phyloP scores from a whole-genome alignment of 2,329 filamentous ascomycete genomes.

The Anthostomella pinea region DNA sequence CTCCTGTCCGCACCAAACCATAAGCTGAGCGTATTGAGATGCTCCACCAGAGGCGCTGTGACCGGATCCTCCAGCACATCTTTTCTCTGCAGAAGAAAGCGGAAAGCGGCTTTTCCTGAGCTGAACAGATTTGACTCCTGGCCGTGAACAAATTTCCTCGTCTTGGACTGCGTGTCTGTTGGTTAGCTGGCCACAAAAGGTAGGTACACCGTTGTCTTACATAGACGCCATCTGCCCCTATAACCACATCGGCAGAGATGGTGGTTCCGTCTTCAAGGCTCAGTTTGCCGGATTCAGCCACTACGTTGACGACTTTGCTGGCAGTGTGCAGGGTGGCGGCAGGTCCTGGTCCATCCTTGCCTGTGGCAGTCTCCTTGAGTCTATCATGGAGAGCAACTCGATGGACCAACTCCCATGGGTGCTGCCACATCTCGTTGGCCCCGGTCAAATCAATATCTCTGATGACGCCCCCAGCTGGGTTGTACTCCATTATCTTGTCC shows the following conservation, averaged over 20 bases:
- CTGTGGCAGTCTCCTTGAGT: conserved; percentile 45
- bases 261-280: conserved; percentile 13
- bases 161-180: conserved; percentile 14
- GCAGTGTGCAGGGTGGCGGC: conserved; percentile 35
- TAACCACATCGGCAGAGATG: conserved; percentile 14
- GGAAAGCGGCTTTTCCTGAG: conserved; percentile 55
- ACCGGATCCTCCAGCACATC: conserved; percentile 31
- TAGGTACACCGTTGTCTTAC: too few relatives aligned
- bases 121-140: conserved; percentile 35
- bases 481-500: conserved; percentile 22
- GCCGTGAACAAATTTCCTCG: conserved; percentile 42
- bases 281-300: conserved; percentile 10
- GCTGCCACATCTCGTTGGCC: conserved; percentile 46
- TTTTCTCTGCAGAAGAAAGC: conserved; percentile 48
- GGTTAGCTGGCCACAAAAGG: background rate
- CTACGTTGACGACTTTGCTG: conserved; percentile 14
- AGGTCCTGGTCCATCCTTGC: conserved; percentile 32
- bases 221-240: conserved; percentile 24
- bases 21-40: conserved; percentile 32
- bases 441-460: conserved; percentile 33
- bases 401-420: conserved; percentile 52
- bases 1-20: conserved; percentile 42
- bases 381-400: conserved; percentile 51
- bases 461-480: conserved; percentile 16
- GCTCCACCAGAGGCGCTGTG: conserved; percentile 32